Conservation (phyloP, 768 basidiomycete genomes). For the Termitomyces heimii region DNA sequence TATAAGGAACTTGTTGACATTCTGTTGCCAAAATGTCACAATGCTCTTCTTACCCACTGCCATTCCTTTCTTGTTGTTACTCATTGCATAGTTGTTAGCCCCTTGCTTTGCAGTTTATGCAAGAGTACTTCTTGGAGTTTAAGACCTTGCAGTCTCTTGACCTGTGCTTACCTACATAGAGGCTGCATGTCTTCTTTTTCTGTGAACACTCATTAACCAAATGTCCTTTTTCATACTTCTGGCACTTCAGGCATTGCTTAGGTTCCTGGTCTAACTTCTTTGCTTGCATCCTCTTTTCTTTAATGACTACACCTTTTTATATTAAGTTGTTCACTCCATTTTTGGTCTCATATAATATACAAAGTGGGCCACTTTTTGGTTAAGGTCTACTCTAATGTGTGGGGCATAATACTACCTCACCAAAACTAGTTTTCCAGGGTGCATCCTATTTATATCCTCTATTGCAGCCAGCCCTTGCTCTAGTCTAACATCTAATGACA, state of each 20-base stretch:
- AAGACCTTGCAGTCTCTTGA: background rate
- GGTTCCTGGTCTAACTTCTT: too few relatives aligned
- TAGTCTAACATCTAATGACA: background rate
- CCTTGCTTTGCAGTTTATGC: background rate
- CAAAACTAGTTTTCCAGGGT: background rate
- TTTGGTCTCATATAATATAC: background rate
- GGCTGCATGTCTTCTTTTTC: background rate
- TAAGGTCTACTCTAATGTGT: background rate
- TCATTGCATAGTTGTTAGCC: too few relatives aligned
- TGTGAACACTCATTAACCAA: background rate
- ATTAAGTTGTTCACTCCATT: background rate
- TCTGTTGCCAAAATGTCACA: too few relatives aligned
- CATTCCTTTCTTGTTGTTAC: too few relatives aligned
- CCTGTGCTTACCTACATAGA: background rate
- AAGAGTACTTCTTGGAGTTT: background rate
- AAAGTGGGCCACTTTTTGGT: background rate
- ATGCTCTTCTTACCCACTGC: background rate
- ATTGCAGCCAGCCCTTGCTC: background rate
- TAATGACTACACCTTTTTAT: too few relatives aligned
- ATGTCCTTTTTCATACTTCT: too few relatives aligned
- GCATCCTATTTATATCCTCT: background rate
- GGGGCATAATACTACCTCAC: background rate
- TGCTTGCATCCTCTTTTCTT: too few relatives aligned
- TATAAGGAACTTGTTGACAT: too few relatives aligned
- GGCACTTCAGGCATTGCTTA: too few relatives aligned